Conservation (phyloP, 2,329 filamentous ascomycete species). For the Sordariomycetes sp. region DNA sequence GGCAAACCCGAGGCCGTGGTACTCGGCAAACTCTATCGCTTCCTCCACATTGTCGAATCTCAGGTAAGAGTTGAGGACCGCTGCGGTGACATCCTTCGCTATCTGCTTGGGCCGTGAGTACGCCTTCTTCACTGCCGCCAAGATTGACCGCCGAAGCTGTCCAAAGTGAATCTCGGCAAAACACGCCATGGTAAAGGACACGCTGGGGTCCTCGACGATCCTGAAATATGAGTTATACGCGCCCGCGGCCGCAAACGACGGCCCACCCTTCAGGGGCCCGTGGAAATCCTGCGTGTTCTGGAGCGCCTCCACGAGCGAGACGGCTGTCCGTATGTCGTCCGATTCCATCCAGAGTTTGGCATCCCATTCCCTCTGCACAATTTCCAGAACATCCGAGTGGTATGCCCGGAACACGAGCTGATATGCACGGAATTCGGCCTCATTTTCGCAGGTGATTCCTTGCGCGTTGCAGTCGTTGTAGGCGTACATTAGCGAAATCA, state of each 20-base stretch:
- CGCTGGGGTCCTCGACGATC: constrained; percentile 39
- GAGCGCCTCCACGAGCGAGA: constrained; percentile 45
- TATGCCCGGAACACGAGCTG: constrained; percentile 49
- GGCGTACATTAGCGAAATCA: constrained; percentile 50
- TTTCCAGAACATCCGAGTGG: constrained; percentile 40
- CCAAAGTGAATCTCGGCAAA: constrained; percentile 57
- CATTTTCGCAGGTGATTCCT: constrained; percentile 44
- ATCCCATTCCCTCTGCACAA: constrained; percentile 43
- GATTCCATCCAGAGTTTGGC: constrained; percentile 38
- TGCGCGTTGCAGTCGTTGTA: constrained; percentile 53
- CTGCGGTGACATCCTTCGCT: constrained; percentile 45
- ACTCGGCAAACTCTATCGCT: constrained; percentile 49
- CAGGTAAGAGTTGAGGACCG: constrained; percentile 41
- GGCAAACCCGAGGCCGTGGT: constrained; percentile 41
- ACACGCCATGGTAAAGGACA: constrained; percentile 59
- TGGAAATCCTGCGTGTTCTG: constrained; percentile 44
- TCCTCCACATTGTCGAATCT: constrained; percentile 55
- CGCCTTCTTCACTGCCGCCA: constrained; percentile 39
- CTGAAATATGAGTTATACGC: constrained; percentile 43
- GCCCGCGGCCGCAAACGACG: constrained; percentile 33
- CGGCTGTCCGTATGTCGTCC: constrained; percentile 45
- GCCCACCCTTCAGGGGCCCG: constrained; percentile 39
- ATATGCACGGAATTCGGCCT: constrained; percentile 53
- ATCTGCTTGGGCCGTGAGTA: constrained; percentile 43
- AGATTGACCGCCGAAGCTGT: constrained; percentile 41